Percentiles rank a stretch among this genome's conserved stretches.
phyloP scores from a whole-genome alignment of 768 basidiomycete species.

The Podaxis sp. region DNA sequence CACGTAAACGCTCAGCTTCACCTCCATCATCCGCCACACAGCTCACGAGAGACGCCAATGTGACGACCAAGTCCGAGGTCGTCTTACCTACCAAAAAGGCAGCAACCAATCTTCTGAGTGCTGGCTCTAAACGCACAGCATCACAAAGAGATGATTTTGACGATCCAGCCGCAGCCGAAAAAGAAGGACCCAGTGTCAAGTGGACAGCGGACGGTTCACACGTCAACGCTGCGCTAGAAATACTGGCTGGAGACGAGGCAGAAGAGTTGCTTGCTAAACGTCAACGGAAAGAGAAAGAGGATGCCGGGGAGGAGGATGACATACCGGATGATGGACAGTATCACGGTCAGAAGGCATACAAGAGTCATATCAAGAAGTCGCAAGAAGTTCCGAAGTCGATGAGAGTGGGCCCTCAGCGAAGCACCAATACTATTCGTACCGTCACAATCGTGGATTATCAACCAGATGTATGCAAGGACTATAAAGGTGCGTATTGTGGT shows the following conservation, averaged over 20 bases:
- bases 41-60: constrained; percentile 18
- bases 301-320: constrained; percentile 54
- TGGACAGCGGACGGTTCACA: constrained; percentile 81
- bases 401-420: constrained; percentile 80
- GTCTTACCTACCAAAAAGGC: constrained; percentile 74
- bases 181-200: constrained; percentile 68
- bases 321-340: constrained; percentile 85
- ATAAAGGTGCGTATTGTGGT: constrained; percentile 73
- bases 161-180: constrained; percentile 49
- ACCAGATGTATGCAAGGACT: constrained; percentile 99
- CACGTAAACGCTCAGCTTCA: constrained; percentile 73
- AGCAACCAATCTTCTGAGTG: constrained; percentile 64
- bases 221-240: constrained; percentile 67
- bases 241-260: constrained; percentile 80
- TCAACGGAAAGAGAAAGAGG: constrained; percentile 52
- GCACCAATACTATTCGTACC: constrained; percentile 80
- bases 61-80: constrained; percentile 64
- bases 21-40: constrained; percentile 40
- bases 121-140: constrained; percentile 49
- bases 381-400: constrained; percentile 87
- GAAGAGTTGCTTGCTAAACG: constrained; percentile 76
- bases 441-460: constrained; percentile 98
- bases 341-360: constrained; percentile 80
- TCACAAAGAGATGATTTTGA: constrained; percentile 65
- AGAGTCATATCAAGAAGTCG: constrained; percentile 76